phyloP scores from a whole-genome alignment of 306 rosid genomes.

The Mimosa pudica region DNA sequence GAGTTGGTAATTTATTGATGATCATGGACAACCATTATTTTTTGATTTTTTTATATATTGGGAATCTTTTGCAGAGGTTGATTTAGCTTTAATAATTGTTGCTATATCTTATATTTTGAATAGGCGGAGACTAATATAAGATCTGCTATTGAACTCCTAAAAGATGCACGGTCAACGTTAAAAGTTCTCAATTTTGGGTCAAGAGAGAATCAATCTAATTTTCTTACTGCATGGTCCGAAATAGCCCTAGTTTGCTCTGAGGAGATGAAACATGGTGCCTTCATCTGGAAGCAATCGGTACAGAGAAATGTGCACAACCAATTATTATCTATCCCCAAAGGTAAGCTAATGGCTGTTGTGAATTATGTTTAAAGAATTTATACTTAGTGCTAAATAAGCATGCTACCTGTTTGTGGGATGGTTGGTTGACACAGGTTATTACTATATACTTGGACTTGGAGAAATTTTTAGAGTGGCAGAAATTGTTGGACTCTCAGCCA shows the following conservation, averaged over 20 bases:
- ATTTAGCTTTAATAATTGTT: constrained; percentile 40
- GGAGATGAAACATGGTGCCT: constrained; percentile 81
- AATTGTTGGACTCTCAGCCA: constrained; percentile 67
- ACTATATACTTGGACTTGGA: constrained; percentile 68
- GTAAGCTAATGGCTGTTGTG: constrained; percentile 49
- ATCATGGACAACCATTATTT: constrained; percentile 21
- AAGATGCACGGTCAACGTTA: constrained; percentile 58
- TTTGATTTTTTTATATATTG: background rate
- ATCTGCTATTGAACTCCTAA: constrained; percentile 71
- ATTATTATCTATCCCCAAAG: constrained; percentile 65
- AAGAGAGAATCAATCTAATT: constrained; percentile 63
- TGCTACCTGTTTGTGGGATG: constrained; percentile 26
- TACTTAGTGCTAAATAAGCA: constrained; percentile 18
- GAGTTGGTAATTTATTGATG: constrained; percentile 11
- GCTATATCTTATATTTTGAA: constrained; percentile 38
- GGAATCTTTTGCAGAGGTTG: constrained; percentile 13
- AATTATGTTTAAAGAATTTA: constrained; percentile 25
- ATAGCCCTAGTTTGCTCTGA: constrained; percentile 61
- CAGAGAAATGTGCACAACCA: constrained; percentile 53
- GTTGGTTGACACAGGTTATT: constrained; percentile 57
- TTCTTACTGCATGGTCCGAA: constrained; percentile 70
- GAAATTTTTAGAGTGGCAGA: constrained; percentile 81
- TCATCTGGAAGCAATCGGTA: constrained; percentile 71
- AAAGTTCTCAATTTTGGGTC: constrained; percentile 69
- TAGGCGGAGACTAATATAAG: constrained; percentile 75